phyloP scores from a whole-genome alignment of 257 asterid genomes.

The Gentiana straminea region DNA sequence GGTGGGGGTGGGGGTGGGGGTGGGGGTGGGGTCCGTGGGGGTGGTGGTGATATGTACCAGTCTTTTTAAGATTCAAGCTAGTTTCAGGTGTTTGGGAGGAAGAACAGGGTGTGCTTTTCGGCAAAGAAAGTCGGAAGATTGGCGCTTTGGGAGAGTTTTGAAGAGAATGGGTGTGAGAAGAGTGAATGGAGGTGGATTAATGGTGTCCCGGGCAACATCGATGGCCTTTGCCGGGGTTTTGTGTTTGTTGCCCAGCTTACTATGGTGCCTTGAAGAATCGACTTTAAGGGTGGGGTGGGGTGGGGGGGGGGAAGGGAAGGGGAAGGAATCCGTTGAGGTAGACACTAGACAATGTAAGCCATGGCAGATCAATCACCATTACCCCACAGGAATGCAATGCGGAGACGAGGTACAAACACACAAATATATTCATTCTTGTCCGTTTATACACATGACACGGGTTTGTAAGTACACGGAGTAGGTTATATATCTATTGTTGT shows the following conservation, averaged over 20 bases:
- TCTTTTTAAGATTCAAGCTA: conserved; percentile 70
- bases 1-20: conserved; percentile 14
- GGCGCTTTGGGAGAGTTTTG: conserved; percentile 51
- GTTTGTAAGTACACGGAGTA: no score
- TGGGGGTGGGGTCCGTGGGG: conserved; percentile 15
- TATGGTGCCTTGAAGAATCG: conserved; percentile 28
- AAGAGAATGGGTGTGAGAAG: conserved; percentile 42
- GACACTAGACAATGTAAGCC: no score
- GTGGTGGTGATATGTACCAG: conserved; percentile 48
- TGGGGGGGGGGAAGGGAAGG: neutral
- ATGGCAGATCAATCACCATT: no score
- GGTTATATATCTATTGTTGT: no score
- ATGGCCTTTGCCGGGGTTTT: conserved; percentile 75
- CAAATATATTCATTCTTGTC: no score
- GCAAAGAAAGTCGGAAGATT: conserved; percentile 74
- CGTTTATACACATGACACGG: no score
- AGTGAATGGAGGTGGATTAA: conserved; percentile 76
- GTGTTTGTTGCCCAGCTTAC: conserved; percentile 63
- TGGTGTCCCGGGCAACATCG: conserved; percentile 69
- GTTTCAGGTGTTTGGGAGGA: conserved; percentile 93
- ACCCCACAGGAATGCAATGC: no score
- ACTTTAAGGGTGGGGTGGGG: no score
- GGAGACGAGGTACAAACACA: no score
- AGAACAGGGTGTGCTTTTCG: conserved; percentile 69
- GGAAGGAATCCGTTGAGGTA: neutral